Evolutionary conservation across 2,329 filamentous ascomycete species (phyloP), one percentile per base, ranked within the genome.

Genomic region (Cytospora schulzeri): DNA sequence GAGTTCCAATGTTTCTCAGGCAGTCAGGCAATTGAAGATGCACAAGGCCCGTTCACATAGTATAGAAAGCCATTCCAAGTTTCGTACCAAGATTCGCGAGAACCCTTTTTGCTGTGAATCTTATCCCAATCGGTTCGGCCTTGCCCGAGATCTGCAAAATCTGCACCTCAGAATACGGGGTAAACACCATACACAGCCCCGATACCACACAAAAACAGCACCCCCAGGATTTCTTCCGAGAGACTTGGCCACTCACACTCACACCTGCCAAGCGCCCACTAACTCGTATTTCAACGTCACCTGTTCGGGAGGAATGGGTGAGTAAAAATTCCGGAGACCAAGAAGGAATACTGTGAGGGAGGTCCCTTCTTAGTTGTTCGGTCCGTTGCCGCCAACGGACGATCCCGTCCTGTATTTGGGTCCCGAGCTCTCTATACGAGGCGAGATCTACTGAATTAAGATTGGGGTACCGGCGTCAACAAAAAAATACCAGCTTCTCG

Each of bases 131-230:
- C 52, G 19, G 28, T n/a, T 48, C 51, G 26, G 50, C 59, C 51
- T 53, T 50, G 53, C 38, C 60, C 60, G 52, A 56, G 60, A 56
- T 62, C 60, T 62, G 60, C 60, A 54, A 38, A 62, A 50, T 28
- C 15, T 56, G 60, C 60, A 50, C 38, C 28, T 62, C 38, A 24
- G 51, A 50, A 62, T 56, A 35, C 52, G 38, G 38, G 60, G 22
- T 53, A 41, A 12, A 35, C 31, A 29, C 12, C 15, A 17, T 56
- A 35, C 52, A 28, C 17, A 41, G 24, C 28, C n/a, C 15, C 19
- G 60, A 54, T 62, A 53, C 38, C 38, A 55, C 14, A 48, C 33
- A 33, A 33, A 7, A 33, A 17, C 7, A 19, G n/a, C n/a, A 14
- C 22, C 29, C 35, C 57, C 59, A 55, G 24, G 15, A 31, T 17